These are phyloP conservation scores for Silene conica DNA, from an alignment of 148 eudicot genomes.

Conservation along the genomic window DNA sequence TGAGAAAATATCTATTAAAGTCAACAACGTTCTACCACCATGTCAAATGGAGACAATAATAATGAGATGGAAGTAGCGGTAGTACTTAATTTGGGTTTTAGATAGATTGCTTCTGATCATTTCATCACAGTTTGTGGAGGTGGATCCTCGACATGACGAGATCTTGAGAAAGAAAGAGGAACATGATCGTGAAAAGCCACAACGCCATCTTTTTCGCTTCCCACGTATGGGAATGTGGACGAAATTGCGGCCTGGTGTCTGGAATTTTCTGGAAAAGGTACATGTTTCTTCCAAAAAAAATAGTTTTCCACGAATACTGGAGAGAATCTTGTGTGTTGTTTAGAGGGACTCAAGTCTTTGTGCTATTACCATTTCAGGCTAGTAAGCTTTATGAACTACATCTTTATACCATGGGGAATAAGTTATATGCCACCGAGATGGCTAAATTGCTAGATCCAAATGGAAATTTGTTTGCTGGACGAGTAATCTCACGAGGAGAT, in stretches of 20 bases:
- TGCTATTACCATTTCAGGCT: conserved; percentile 50
- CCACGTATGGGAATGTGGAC: conserved; percentile 99
- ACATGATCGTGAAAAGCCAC: conserved; percentile 80
- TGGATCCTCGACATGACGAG: conserved; percentile 85
- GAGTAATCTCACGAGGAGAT: conserved; percentile 91
- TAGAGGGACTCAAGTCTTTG: conserved; percentile 5
- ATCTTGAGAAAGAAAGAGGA: conserved; percentile 93
- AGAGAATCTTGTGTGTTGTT: background rate
- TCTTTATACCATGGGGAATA: conserved; percentile 99
- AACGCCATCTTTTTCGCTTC: conserved; percentile 87
- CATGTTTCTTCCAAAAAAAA: background rate
- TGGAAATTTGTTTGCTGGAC: conserved; percentile 76
- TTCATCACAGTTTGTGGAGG: conserved; percentile 65
- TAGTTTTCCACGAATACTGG: background rate
- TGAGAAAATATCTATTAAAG: background rate
- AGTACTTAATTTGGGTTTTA: background rate
- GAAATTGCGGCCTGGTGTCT: conserved; percentile 90
- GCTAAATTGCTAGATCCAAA: conserved; percentile 97
- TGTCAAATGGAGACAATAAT: background rate
- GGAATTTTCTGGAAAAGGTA: conserved; percentile 99
- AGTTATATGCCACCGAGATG: conserved; percentile 95
- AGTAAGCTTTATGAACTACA: conserved; percentile 92
- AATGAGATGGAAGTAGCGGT: background rate
- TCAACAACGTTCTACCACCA: background rate
- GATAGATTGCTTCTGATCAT: background rate